A percentile compares a stretch with the other conserved stretches of the same genome.
phyloP scores from a whole-genome alignment of 192 early-diverging fungal species.

The Linnemannia elongata region DNA sequence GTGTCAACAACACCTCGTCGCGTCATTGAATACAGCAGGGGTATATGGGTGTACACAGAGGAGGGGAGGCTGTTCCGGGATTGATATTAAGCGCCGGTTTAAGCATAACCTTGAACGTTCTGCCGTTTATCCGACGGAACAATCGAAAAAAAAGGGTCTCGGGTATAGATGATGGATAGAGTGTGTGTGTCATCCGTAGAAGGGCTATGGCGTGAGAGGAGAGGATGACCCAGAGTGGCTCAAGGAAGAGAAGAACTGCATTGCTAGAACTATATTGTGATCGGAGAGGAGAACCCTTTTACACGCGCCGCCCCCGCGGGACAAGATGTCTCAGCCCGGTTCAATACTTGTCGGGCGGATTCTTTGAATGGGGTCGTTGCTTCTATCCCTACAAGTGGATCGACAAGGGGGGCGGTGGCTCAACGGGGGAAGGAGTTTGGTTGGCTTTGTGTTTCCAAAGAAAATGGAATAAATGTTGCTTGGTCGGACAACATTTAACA shows the following conservation, averaged over 20 bases:
- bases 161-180: not conserved
- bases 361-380: not conserved
- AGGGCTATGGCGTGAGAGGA: not conserved
- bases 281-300: not conserved
- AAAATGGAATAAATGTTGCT: not conserved
- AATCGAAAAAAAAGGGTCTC: not conserved
- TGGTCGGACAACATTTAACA: not conserved
- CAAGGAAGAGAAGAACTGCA: not conserved
- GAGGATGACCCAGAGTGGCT: not conserved
- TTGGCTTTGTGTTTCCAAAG: not conserved
- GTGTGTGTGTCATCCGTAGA: not conserved
- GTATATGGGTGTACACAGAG: not conserved
- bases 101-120: not conserved
- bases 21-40: not conserved
- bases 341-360: not conserved
- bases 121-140: not conserved
- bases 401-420: constrained; percentile 1
- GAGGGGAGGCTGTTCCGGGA: not conserved
- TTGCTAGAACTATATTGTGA: not conserved
- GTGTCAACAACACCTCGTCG: not conserved
- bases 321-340: not conserved
- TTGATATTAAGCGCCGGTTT: too few relatives aligned
- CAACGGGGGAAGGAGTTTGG: not conserved
- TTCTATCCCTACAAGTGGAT: constrained; percentile 15
- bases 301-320: not conserved